phyloP scores from a whole-genome alignment of 345 rosid species.

The Eucalyptus tenuipes region DNA sequence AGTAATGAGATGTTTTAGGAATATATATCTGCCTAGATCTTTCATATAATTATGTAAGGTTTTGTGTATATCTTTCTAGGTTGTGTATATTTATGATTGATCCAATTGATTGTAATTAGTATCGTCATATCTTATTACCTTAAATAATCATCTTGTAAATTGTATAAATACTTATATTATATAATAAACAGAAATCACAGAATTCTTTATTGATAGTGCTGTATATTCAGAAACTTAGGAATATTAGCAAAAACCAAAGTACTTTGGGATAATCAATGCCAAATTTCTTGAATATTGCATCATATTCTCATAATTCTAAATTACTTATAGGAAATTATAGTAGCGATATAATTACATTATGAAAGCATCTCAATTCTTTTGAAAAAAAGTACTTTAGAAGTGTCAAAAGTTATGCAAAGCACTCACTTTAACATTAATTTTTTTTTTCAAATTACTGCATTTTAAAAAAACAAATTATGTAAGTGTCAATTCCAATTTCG shows the following conservation, averaged over 20 bases:
- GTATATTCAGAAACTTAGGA: background rate
- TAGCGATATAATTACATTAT: background rate
- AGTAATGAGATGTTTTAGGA: background rate
- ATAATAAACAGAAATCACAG: background rate
- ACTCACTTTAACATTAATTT: too few species aligned
- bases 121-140: background rate
- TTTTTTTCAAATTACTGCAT: too few species aligned
- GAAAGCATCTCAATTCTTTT: too few species aligned
- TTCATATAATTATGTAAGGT: background rate
- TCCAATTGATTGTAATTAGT: background rate
- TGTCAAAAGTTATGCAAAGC: rapidly evolving
- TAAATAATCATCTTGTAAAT: background rate
- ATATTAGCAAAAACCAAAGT: background rate
- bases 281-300: background rate
- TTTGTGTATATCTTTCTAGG: background rate
- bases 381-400: too few species aligned
- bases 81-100: background rate
- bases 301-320: background rate
- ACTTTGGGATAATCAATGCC: background rate
- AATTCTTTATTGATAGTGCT: background rate
- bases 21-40: background rate
- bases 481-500: too few species aligned
- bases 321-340: background rate
- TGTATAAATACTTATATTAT: background rate
- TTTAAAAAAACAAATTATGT: too few species aligned